Evolutionary conservation across 352 stramenopile genomes (phyloP).

Genomic region (Phytophthora ohioensis): DNA sequence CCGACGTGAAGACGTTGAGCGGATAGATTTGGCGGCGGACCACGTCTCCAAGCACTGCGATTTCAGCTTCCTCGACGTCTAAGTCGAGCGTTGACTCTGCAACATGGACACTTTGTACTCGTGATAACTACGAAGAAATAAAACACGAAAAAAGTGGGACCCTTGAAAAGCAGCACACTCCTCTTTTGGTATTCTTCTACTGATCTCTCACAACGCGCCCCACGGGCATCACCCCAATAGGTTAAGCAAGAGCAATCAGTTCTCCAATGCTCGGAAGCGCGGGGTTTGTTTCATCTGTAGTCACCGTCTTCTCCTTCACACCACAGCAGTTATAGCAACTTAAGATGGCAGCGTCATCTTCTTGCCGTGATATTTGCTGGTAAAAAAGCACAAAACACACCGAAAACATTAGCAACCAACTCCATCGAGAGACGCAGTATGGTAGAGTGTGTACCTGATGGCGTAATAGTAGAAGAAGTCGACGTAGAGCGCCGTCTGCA

Average conservation of each 20-base stretch:
- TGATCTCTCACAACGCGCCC: slow-evolving; percentile 29
- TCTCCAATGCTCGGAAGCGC: slow-evolving; percentile 7
- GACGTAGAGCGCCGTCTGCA: slow-evolving; percentile 99
- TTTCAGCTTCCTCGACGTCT: slow-evolving; percentile 75
- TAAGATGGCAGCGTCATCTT: slow-evolving; percentile 92
- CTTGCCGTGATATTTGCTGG: slow-evolving; percentile 91
- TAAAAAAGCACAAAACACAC: slow-evolving; percentile 15
- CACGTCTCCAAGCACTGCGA: slow-evolving; percentile 87
- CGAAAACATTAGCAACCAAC: slow-evolving; percentile 7
- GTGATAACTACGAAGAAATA: not conserved
- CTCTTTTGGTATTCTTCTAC: slow-evolving; percentile 35
- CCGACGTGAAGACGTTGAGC: slow-evolving; percentile 73
- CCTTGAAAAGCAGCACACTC: slow-evolving; percentile 26
- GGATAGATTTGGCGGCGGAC: slow-evolving; percentile 80
- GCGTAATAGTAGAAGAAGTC: slow-evolving; percentile 99
- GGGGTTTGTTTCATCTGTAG: slow-evolving; percentile 25
- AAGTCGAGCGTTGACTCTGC: slow-evolving; percentile 5
- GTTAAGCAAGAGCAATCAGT: not conserved
- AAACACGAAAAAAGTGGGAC: slow-evolving; percentile 25
- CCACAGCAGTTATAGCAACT: slow-evolving; percentile 29
- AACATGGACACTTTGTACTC: slow-evolving; percentile 21
- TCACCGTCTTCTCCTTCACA: slow-evolving; percentile 19
- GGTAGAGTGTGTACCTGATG: slow-evolving; percentile 64
- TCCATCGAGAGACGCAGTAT: not conserved
- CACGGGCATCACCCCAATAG: not conserved